phyloP scores from a whole-genome alignment of 345 rosid species.

The Raphanus sativus region DNA sequence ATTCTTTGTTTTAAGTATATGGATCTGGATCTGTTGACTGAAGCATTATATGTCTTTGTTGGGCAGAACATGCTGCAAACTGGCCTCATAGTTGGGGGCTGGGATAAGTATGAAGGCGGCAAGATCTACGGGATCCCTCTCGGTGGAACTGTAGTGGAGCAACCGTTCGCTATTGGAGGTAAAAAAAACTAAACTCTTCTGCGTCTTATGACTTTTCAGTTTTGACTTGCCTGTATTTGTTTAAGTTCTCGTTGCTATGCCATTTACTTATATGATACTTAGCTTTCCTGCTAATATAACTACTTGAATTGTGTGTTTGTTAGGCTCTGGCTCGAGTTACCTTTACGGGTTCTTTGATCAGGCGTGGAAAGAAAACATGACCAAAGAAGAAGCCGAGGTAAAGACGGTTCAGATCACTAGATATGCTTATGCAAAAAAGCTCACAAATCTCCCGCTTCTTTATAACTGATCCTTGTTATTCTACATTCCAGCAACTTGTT shows the following conservation, averaged over 20 bases:
- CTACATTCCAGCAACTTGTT: conserved; percentile 69
- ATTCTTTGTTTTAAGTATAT: no score
- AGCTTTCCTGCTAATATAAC: conserved; percentile 6
- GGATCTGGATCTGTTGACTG: background rate
- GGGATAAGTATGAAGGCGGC: conserved; percentile 98
- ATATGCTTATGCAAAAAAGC: background rate
- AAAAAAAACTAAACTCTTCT: background rate
- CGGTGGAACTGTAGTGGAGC: conserved; percentile 89
- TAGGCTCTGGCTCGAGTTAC: conserved; percentile 96
- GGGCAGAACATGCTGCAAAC: conserved; percentile 87
- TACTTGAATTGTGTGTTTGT: conserved; percentile 5
- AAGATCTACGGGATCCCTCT: conserved; percentile 95
- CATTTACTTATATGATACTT: background rate
- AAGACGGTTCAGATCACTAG: background rate
- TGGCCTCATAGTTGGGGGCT: conserved; percentile 92
- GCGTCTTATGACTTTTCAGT: background rate
- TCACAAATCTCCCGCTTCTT: background rate
- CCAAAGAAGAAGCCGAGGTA: conserved; percentile 98
- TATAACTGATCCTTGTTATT: conserved; percentile 3
- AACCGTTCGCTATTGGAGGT: conserved; percentile 99
- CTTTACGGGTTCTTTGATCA: conserved; percentile 96
- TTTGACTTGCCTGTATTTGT: background rate
- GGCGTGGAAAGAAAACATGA: conserved; percentile 96
- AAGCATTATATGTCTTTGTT: background rate
- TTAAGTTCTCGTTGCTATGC: background rate